Evolutionary conservation across 75 land plant species (phyloP).

Genomic region (Picea glauca): DNA sequence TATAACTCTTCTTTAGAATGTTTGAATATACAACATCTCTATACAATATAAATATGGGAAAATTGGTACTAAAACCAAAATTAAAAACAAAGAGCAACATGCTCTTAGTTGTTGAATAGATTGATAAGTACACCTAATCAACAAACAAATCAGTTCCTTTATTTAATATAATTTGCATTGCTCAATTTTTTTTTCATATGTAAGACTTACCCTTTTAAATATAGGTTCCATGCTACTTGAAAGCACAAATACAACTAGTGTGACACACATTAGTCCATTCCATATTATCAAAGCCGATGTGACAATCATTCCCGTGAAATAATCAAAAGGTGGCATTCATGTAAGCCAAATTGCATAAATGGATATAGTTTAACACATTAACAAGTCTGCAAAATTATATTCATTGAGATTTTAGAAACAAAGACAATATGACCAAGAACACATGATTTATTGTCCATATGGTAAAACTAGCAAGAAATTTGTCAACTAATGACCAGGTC

Average conservation of each 20-base stretch:
- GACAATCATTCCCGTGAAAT: conserved; percentile 60
- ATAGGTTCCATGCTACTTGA: conserved; percentile 96
- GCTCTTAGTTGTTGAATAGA: too few relatives aligned
- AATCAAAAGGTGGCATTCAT: background rate
- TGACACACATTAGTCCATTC: conserved; percentile 77
- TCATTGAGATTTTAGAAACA: background rate
- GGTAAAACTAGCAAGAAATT: too few relatives aligned
- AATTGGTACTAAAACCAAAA: too few relatives aligned
- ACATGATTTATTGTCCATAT: too few relatives aligned
- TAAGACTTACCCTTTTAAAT: conserved; percentile 54
- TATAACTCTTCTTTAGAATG: too few relatives aligned
- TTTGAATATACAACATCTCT: too few relatives aligned
- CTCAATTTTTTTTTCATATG: background rate
- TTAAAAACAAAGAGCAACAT: too few relatives aligned
- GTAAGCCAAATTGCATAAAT: background rate
- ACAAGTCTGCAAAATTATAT: background rate
- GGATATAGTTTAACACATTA: background rate
- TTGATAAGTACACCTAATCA: too few relatives aligned
- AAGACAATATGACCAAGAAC: background rate
- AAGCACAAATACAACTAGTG: conserved; percentile 82
- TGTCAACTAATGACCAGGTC: too few relatives aligned
- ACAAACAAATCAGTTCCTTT: too few relatives aligned
- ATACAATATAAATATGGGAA: too few relatives aligned
- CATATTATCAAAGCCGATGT: conserved; percentile 82
- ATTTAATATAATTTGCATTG: too few relatives aligned